These are phyloP conservation scores for Diospyros lotus DNA, from an alignment of 148 eudicot genomes.

Conservation along the genomic window DNA sequence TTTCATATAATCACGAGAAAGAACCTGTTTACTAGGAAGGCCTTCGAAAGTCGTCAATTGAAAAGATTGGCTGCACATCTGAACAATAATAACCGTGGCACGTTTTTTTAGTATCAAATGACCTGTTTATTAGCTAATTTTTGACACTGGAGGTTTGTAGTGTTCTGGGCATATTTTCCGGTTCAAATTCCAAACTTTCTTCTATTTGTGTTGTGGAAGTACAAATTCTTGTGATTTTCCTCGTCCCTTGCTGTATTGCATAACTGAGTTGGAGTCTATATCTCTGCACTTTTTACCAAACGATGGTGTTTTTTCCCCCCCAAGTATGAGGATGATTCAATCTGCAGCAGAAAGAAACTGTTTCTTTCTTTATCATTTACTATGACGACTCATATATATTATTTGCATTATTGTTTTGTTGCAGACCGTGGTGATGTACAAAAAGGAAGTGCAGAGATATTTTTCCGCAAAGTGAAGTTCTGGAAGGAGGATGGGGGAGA, in stretches of 20 bases:
- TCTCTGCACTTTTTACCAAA: background rate
- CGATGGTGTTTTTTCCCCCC: background rate
- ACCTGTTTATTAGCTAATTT: too few relatives aligned
- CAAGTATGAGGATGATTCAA: background rate
- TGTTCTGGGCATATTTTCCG: background rate
- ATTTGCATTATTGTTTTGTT: constrained; percentile 4
- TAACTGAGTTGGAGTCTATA: background rate
- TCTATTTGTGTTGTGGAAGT: too few relatives aligned
- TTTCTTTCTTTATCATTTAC: background rate
- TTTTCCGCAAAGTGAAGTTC: constrained; percentile 94
- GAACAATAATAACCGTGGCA: too few relatives aligned
- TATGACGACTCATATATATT: background rate
- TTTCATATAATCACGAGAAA: background rate
- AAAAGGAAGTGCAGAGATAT: constrained; percentile 88
- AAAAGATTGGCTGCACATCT: background rate
- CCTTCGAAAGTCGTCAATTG: background rate
- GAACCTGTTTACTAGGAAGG: background rate
- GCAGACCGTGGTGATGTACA: constrained; percentile 94
- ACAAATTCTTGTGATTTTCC: background rate
- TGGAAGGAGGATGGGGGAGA: constrained; percentile 98
- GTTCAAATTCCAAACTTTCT: too few relatives aligned
- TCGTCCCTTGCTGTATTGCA: background rate
- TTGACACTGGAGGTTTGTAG: too few relatives aligned
- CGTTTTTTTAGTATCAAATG: too few relatives aligned
- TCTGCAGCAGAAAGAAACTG: background rate